A percentile compares a stretch with the other conserved stretches of the same genome.
Evolutionary conservation across 2,329 filamentous ascomycete genomes (phyloP).

Genomic region (Beauveria rudraprayagi): DNA sequence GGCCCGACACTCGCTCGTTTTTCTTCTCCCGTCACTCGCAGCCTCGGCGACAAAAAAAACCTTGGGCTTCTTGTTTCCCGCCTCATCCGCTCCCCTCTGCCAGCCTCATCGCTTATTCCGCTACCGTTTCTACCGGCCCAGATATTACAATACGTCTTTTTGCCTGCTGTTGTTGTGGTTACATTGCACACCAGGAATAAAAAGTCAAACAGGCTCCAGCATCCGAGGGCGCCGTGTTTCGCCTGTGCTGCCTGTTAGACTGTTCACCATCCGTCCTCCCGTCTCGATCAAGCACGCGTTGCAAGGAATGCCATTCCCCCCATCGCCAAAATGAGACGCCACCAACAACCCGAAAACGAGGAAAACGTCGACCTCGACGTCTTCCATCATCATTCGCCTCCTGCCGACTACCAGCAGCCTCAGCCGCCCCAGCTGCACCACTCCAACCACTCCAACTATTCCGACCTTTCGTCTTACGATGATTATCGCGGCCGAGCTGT

Average conservation of each 20-base stretch:
- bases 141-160: background rate
- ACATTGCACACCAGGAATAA: background rate
- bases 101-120: background rate
- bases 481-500: constrained; percentile 21
- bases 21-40: background rate
- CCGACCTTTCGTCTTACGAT: constrained; percentile 21
- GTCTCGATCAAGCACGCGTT: constrained; percentile 6
- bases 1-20: constrained; percentile 6
- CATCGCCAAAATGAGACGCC: constrained; percentile 11
- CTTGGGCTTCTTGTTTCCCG: background rate
- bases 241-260: constrained; percentile 1
- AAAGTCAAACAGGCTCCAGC: background rate
- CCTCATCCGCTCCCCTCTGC: background rate
- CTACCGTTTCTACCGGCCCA: background rate
- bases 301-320: constrained; percentile 5
- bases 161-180: background rate
- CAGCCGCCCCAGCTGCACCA: constrained; percentile 20
- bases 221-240: constrained; percentile 1
- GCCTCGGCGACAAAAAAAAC: background rate
- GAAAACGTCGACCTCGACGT: constrained; percentile 13
- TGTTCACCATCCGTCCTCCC: background rate
- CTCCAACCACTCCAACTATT: constrained; percentile 18
- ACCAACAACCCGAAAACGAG: constrained; percentile 8
- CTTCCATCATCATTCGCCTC: constrained; percentile 11
- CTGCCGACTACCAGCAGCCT: background rate